Conservation (phyloP, 2,329 filamentous ascomycete genomes). For the Xylariaceae sp. region DNA sequence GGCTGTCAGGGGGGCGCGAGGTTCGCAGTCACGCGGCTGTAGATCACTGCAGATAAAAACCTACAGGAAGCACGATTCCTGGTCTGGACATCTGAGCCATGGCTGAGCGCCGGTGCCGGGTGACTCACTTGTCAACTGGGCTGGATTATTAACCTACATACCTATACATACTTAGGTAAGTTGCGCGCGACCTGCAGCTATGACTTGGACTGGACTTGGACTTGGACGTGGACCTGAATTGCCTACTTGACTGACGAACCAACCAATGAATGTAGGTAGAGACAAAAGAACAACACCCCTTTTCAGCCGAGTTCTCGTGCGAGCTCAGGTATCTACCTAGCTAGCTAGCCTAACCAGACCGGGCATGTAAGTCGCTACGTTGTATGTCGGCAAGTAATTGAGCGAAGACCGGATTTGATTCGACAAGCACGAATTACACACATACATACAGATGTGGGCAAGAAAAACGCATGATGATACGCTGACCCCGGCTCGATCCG, state of each 20-base stretch:
- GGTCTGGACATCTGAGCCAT: no score
- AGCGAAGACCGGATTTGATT: neutral
- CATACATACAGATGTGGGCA: neutral
- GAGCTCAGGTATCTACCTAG: neutral
- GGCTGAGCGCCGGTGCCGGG: no score
- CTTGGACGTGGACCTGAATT: no score
- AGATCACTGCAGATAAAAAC: neutral
- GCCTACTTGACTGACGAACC: neutral
- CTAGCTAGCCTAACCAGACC: no score
- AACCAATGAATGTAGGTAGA: neutral
- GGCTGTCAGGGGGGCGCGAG: no score
- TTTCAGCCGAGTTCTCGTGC: neutral
- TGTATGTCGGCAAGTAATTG: neutral
- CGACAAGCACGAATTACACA: neutral
- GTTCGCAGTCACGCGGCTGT: neutral
- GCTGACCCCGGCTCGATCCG: constrained; percentile 4
- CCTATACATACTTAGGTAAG: no score
- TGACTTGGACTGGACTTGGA: no score
- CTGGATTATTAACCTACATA: no score
- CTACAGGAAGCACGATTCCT: no score
- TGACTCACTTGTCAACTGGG: no score
- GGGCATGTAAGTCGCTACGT: no score
- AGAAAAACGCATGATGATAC: constrained; percentile 1
- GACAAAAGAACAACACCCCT: neutral
- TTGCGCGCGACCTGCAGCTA: no score